Evolutionary conservation across 1,284 basidiomycete genomes (phyloP).

Genomic region (Marasmius fiardii): DNA sequence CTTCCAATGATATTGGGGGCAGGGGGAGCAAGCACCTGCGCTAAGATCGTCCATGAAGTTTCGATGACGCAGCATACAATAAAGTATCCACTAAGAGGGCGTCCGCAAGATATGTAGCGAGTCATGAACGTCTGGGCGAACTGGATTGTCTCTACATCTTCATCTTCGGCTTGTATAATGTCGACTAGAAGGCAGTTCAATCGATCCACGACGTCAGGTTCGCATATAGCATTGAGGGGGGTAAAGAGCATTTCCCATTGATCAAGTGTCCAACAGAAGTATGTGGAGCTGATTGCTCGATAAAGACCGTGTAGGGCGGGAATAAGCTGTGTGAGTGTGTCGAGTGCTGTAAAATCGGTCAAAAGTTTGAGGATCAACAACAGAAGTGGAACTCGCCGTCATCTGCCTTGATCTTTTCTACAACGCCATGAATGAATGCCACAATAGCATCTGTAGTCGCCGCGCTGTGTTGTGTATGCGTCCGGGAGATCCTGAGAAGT

Average conservation of each 20-base stretch:
- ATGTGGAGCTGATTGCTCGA: slow-evolving; percentile 76
- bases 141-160: slow-evolving; percentile 46
- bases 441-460: slow-evolving; percentile 55
- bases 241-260: slow-evolving; percentile 65
- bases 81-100: slow-evolving; percentile 85
- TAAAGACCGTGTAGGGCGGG: slow-evolving; percentile 87
- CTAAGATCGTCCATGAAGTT: slow-evolving; percentile 78
- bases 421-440: slow-evolving; percentile 55
- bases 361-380: neutral
- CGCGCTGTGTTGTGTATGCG: slow-evolving; percentile 45
- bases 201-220: slow-evolving; percentile 57
- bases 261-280: slow-evolving; percentile 68
- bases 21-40: slow-evolving; percentile 65
- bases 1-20: slow-evolving; percentile 23
- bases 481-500: slow-evolving; percentile 61
- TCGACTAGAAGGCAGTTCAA: slow-evolving; percentile 67
- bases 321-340: slow-evolving; percentile 71
- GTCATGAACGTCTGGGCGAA: slow-evolving; percentile 73
- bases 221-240: slow-evolving; percentile 55
- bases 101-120: slow-evolving; percentile 71
- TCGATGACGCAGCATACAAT: slow-evolving; percentile 84
- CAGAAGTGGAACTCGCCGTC: slow-evolving; percentile 42
- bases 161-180: slow-evolving; percentile 52
- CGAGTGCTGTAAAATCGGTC: slow-evolving; percentile 45
- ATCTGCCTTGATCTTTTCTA: slow-evolving; percentile 50